Conservation (phyloP, 129 eudicot species). For the Tanacetum coccineum region DNA sequence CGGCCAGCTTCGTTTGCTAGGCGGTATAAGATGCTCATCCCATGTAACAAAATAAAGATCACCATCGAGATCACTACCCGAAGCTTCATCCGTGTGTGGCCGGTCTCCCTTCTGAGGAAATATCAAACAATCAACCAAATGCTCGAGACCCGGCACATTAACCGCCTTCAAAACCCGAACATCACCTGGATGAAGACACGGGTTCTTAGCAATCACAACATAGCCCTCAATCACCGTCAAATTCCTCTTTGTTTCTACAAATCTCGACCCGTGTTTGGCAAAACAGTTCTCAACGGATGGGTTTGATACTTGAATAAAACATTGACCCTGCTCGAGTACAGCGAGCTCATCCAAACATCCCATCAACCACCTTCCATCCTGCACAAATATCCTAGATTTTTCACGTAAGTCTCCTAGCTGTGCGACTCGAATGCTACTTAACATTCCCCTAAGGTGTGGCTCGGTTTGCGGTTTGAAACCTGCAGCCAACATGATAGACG, state of each 20-base stretch:
- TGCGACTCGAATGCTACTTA: slow-evolving; percentile 54
- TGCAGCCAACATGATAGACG: slow-evolving; percentile 65
- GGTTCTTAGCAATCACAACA: slow-evolving; percentile 65
- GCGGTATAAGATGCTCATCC: slow-evolving; percentile 68
- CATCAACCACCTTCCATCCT: slow-evolving; percentile 66
- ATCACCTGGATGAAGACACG: slow-evolving; percentile 85
- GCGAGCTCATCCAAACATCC: slow-evolving; percentile 64
- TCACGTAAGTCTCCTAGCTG: slow-evolving; percentile 68
- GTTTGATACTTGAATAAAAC: slow-evolving; percentile 58
- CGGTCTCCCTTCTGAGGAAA: slow-evolving; percentile 77
- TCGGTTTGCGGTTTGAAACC: slow-evolving; percentile 61
- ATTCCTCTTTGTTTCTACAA: slow-evolving; percentile 35
- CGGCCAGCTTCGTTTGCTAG: slow-evolving; percentile 52
- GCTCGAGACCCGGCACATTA: slow-evolving; percentile 50
- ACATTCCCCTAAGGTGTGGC: slow-evolving; percentile 61
- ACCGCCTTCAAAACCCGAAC: slow-evolving; percentile 64
- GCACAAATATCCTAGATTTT: slow-evolving; percentile 61
- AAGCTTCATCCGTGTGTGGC: slow-evolving; percentile 73
- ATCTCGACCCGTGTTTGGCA: slow-evolving; percentile 53
- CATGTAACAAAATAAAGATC: slow-evolving; percentile 72
- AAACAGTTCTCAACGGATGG: slow-evolving; percentile 50
- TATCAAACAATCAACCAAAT: slow-evolving; percentile 62
- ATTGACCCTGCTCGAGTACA: slow-evolving; percentile 60
- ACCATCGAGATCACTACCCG: slow-evolving; percentile 77
- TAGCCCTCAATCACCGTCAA: slow-evolving; percentile 46